Base-by-base conservation (phyloP, 345 rosid species). In the Eucalyptus melliodora region DNA sequence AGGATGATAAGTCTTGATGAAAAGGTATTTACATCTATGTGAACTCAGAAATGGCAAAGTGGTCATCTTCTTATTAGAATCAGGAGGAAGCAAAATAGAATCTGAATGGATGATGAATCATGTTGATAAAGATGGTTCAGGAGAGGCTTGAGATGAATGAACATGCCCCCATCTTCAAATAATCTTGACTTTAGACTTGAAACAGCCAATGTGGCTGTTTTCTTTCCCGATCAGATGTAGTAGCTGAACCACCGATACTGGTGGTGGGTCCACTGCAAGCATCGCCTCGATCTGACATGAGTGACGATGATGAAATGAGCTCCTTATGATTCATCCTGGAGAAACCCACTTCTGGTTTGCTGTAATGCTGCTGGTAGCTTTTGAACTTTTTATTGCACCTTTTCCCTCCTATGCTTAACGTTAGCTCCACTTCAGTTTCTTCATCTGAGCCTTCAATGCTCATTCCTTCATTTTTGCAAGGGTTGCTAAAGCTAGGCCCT, bases 151-250 rank as follows among this genome's bases (percentile, higher is more conserved):
- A 85, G 89, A 62, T 94, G 87, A 93, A 40, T 77, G 83, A 40
- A 77, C 83, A 77, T 77, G 45, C 83, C 47, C 83, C 83, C 11
- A 11, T 72, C 83, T 77, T 77, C 83, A 77, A 77, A 40, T 77
- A 77, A 77, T 77, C 47, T 37, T 91, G 89, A 51, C 93, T 93
- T 90, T 93, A 93, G 89, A 95, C 95, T 89, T 92, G 94, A 85
- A 97, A 95, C 86, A 95, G 95, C 99, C 98, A 96, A 92, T 93
- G 95, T 24, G 95, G 97, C 55, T 92, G 92, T 89, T 95, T 95
- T 90, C 90, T 94, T 67, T 94, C 96, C 90, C 92, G 94, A 90
- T 95, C 96, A 85, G 93, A 92, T 47, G 92, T 92, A 72, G 95
- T 92, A 82, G 93, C 94, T 60, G 96, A 94, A 92, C 94, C 94